A percentile compares a stretch with the other conserved stretches of the same genome.
Evolutionary conservation across 2,329 filamentous ascomycete species (phyloP).

Genomic region (Elsinoe arachidis): DNA sequence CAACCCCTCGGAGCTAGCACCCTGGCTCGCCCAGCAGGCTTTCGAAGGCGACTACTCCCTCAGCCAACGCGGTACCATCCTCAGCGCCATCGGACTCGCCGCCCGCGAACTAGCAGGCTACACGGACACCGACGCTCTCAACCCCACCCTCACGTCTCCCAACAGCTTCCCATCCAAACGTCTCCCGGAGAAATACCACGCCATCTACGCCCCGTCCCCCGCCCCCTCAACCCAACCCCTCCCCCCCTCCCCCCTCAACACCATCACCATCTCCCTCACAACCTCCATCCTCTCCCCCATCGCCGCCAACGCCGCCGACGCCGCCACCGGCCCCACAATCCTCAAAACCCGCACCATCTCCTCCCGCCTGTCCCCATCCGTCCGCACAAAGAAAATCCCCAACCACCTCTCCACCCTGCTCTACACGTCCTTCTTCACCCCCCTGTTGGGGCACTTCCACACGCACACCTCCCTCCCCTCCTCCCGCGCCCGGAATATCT

Average conservation of each 20-base stretch:
- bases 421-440: slow-evolving; percentile 72
- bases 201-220: slow-evolving; percentile 51
- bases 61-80: slow-evolving; percentile 69
- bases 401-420: slow-evolving; percentile 75
- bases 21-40: slow-evolving; percentile 75
- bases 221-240: background rate
- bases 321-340: slow-evolving; percentile 66
- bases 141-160: slow-evolving; percentile 25
- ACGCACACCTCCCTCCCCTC: slow-evolving; percentile 28
- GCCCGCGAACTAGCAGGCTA: slow-evolving; percentile 79
- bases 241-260: slow-evolving; percentile 49
- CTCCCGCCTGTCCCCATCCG: slow-evolving; percentile 59
- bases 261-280: slow-evolving; percentile 58
- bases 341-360: slow-evolving; percentile 88
- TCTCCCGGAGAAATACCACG: slow-evolving; percentile 65
- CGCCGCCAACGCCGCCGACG: slow-evolving; percentile 72
- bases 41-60: slow-evolving; percentile 91
- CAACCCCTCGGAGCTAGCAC: slow-evolving; percentile 67
- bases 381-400: slow-evolving; percentile 52
- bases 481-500: slow-evolving; percentile 43
- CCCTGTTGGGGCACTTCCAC: slow-evolving; percentile 62
- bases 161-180: slow-evolving; percentile 66
- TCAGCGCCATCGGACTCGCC: slow-evolving; percentile 72
- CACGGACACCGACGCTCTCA: slow-evolving; percentile 46
- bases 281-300: slow-evolving; percentile 70